phyloP scores from a whole-genome alignment of 176 grass and related monocot species.

The Eleusine coracana region DNA sequence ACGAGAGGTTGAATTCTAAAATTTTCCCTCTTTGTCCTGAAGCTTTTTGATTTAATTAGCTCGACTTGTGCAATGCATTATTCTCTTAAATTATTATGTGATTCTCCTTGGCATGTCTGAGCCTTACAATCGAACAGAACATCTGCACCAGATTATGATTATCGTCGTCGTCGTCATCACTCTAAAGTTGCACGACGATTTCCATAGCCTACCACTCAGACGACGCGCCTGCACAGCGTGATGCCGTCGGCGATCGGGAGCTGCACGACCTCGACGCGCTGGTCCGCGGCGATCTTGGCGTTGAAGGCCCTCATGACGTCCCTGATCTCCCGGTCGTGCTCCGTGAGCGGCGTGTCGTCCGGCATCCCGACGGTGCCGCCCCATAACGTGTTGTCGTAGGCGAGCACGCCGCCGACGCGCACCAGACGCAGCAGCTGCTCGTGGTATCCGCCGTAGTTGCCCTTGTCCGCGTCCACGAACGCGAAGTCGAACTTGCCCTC shows the following conservation, averaged over 20 bases:
- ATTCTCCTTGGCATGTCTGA: background rate
- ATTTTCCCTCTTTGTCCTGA: too few relatives aligned
- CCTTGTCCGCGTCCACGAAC: slow-evolving; percentile 78
- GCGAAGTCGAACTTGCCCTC: slow-evolving; percentile 68
- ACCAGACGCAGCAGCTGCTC: slow-evolving; percentile 55
- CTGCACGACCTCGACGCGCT: slow-evolving; percentile 53
- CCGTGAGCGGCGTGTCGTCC: slow-evolving; percentile 44
- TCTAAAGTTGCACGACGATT: background rate
- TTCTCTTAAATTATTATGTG: background rate
- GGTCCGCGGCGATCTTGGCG: slow-evolving; percentile 43
- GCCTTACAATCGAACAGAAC: background rate
- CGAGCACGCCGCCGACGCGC: slow-evolving; percentile 63
- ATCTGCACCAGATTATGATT: background rate
- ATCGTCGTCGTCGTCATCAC: background rate
- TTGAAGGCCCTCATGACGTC: slow-evolving; percentile 46
- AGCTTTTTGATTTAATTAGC: too few relatives aligned
- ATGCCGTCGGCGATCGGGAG: slow-evolving; percentile 67
- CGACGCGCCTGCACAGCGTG: slow-evolving; percentile 60
- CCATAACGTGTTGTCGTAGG: slow-evolving; percentile 85
- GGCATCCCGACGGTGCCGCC: slow-evolving; percentile 48
- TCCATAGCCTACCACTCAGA: background rate
- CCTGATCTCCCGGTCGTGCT: background rate
- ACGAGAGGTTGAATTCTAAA: too few relatives aligned
- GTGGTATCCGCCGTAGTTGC: slow-evolving; percentile 63
- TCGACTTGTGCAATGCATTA: too few relatives aligned